Conservation (phyloP, 148 eudicot species). For the Tetragonia tetragonoides region DNA sequence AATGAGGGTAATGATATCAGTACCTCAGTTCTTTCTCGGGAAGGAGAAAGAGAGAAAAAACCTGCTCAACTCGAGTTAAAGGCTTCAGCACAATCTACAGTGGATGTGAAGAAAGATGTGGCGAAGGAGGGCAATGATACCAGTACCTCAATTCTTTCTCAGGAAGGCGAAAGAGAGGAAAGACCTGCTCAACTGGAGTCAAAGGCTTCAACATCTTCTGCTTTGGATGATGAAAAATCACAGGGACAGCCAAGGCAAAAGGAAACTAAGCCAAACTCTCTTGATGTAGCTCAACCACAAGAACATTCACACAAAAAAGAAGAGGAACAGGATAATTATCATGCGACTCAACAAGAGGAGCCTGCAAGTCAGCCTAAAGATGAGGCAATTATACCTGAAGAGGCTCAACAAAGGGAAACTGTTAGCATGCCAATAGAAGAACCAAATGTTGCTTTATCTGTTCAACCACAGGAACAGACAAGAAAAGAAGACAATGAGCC, state of each 20-base stretch:
- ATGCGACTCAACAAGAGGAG: slow-evolving; percentile 14
- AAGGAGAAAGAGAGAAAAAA: slow-evolving; percentile 3
- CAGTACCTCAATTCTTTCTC: slow-evolving; percentile 18
- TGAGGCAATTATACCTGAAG: slow-evolving; percentile 9
- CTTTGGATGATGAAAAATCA: not conserved
- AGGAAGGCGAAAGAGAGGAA: slow-evolving; percentile 1
- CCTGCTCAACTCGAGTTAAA: slow-evolving; percentile 3
- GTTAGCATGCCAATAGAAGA: slow-evolving; percentile 18
- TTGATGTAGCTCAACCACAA: slow-evolving; percentile 13
- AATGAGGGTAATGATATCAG: slow-evolving; percentile 1
- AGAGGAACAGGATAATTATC: slow-evolving; percentile 8
- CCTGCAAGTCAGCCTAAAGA: slow-evolving; percentile 7
- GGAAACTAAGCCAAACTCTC: slow-evolving; percentile 4
- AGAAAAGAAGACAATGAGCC: slow-evolving; percentile 40
- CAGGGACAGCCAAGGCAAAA: slow-evolving; percentile 1
- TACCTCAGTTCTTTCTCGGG: slow-evolving; percentile 18
- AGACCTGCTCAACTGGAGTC: slow-evolving; percentile 7
- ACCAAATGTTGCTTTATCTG: slow-evolving; percentile 6
- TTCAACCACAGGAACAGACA: slow-evolving; percentile 13
- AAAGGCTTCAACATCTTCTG: not conserved
- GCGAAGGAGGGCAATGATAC: not conserved
- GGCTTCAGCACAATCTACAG: not conserved
- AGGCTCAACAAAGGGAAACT: slow-evolving; percentile 14
- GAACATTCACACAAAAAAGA: slow-evolving; percentile 7
- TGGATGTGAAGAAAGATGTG: slow-evolving; percentile 14